Percentiles rank a stretch among this genome's conserved stretches.
Conservation (phyloP, 2,329 filamentous ascomycete species). For the Pyricularia grisea region DNA sequence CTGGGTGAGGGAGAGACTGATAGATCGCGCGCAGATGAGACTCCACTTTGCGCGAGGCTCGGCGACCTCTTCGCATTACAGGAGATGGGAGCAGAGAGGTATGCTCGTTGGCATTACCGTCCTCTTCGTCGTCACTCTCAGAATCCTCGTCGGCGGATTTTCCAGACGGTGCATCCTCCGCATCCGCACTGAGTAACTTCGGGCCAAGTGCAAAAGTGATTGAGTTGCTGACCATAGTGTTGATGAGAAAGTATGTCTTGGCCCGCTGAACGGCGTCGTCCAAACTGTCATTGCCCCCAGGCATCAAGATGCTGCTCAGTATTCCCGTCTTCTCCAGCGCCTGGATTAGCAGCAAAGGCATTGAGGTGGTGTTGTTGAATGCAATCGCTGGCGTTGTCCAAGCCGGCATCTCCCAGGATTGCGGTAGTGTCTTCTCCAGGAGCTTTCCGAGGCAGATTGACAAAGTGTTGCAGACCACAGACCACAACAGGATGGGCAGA, state of each 20-base stretch:
- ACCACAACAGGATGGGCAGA: slow-evolving; percentile 30
- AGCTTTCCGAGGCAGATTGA: slow-evolving; percentile 30
- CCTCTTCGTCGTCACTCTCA: slow-evolving; percentile 5
- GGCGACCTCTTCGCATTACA: background rate
- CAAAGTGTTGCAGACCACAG: slow-evolving; percentile 25
- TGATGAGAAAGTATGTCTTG: slow-evolving; percentile 58
- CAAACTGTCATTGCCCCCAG: slow-evolving; percentile 26
- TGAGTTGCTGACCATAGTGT: slow-evolving; percentile 52
- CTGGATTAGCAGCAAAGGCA: slow-evolving; percentile 34
- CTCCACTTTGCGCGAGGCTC: background rate
- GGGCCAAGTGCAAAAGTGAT: slow-evolving; percentile 57
- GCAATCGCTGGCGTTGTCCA: slow-evolving; percentile 35
- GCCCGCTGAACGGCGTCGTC: slow-evolving; percentile 44
- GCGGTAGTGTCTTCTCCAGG: slow-evolving; percentile 21
- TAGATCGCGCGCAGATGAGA: background rate
- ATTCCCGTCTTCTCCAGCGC: slow-evolving; percentile 42
- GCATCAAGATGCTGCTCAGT: slow-evolving; percentile 33
- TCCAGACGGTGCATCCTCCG: slow-evolving; percentile 24
- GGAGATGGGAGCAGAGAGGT: slow-evolving; percentile 6
- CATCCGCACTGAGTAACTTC: slow-evolving; percentile 36
- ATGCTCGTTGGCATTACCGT: background rate
- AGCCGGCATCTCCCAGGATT: slow-evolving; percentile 25
- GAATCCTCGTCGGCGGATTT: slow-evolving; percentile 11
- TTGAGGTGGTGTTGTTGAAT: slow-evolving; percentile 39
- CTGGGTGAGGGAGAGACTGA: background rate